Evolutionary conservation across 2,329 filamentous ascomycete genomes (phyloP), one percentile per base, ranked within the genome.

Genomic region (Sclerotinia spermophila): DNA sequence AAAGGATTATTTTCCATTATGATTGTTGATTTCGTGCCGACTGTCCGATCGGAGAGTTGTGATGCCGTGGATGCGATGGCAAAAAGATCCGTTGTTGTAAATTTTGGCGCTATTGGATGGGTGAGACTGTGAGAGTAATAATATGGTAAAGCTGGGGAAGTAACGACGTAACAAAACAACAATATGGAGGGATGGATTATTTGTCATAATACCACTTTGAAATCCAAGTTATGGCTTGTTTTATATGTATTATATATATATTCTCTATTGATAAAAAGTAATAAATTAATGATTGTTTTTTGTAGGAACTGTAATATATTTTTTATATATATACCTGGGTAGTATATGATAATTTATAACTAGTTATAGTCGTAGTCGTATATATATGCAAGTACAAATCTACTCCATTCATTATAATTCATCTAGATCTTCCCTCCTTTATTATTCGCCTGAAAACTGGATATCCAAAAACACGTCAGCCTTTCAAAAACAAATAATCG

Each of bases 1-100:
- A 70, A 24, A 45, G 53, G 55, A 68, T 66, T 66, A 58, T 70
- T 59, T 59, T 67, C 65, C 65, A 67, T 67, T 67, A 21, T 11
- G n/a, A 30, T 58, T 58, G 53, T 67, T 67, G 42, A 44, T 67
- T 64, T 45, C 56, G 58, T 40, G 58, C 58, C 35, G 58, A 40
- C 35, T 60, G 58, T 60, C 58, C 56, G 56, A 59, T 59, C 56
- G 65, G 65, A 67, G 65, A 55, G 65, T 65, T 67, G 65, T 67
- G 65, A 67, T 67, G 65, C 65, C 65, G 65, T 38, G 60, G 61
- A 44, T 48, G 61, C 56, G 56, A 38, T 59, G 56, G 21, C 17
- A 13, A 59, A 59, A 59, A 59, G 56, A 59, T 38, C 56, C 56
- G 56, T n/a, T 38, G 56, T 38, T 59, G 56, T 38, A 38, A 58